Conservation (phyloP, 331 rosid species). For the Phaseolus coccineus region DNA sequence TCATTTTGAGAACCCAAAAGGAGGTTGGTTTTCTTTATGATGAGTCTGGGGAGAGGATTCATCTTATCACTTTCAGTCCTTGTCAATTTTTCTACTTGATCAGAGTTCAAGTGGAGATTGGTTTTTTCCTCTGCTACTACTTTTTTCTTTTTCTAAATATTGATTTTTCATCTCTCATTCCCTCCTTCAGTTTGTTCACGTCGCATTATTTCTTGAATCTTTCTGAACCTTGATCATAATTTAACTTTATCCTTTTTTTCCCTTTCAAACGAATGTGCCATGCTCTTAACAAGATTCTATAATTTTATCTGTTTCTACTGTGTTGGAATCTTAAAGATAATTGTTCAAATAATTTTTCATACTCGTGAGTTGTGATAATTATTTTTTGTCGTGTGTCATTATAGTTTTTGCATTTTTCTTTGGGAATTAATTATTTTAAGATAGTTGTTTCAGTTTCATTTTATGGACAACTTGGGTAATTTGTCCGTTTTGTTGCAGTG, state of each 20-base stretch:
- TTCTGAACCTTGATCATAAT: constrained; percentile 10
- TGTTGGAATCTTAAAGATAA: not conserved
- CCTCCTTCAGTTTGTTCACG: not conserved
- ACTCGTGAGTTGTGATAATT: not conserved
- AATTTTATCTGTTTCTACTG: not conserved
- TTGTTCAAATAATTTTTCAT: constrained; percentile 9
- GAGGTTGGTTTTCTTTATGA: constrained; percentile 52
- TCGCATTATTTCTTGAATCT: not conserved
- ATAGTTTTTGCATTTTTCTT: constrained; percentile 23
- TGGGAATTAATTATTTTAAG: not conserved
- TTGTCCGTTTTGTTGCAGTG: constrained; percentile 53
- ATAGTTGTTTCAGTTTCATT: not conserved
- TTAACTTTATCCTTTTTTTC: not conserved
- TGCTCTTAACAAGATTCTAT: not conserved
- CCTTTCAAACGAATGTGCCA: not conserved
- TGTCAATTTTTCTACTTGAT: not conserved
- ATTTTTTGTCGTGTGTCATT: not conserved
- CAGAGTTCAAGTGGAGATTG: not conserved
- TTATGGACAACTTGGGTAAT: constrained; percentile 13
- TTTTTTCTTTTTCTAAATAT: not conserved
- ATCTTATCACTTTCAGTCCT: not conserved
- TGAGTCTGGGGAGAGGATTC: constrained; percentile 19
- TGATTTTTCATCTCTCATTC: not conserved
- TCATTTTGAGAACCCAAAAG: constrained; percentile 60
- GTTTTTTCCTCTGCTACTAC: too few species aligned